Evolutionary conservation across 1,139 yeast species (phyloP).

Genomic region (Kazachstania sp.): DNA sequence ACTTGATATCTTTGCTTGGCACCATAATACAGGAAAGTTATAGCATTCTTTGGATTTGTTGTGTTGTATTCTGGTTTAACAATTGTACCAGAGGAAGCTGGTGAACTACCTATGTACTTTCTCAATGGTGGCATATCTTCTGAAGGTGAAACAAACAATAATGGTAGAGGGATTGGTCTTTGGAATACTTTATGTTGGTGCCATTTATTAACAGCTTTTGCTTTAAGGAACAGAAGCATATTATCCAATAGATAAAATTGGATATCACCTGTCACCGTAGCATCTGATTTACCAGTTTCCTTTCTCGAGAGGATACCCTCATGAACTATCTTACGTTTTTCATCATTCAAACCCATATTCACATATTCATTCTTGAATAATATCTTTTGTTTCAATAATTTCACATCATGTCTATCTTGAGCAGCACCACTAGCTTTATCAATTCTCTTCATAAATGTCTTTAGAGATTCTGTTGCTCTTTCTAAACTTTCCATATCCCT

Average conservation of each 20-base stretch:
- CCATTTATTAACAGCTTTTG: conserved; percentile 78
- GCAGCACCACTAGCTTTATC: conserved; percentile 91
- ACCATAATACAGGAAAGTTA: conserved; percentile 42
- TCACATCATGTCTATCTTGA: conserved; percentile 83
- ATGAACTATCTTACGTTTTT: conserved; percentile 55
- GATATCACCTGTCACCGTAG: conserved; percentile 43
- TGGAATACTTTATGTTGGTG: conserved; percentile 89
- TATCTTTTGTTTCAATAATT: conserved; percentile 72
- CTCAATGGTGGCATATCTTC: conserved; percentile 66
- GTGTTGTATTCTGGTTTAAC: conserved; percentile 26
- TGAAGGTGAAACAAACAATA: conserved; percentile 65
- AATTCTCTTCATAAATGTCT: conserved; percentile 67
- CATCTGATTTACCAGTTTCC: conserved; percentile 28
- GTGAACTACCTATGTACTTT: conserved; percentile 33
- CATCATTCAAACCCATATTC: conserved; percentile 75
- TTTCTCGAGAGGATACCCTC: conserved; percentile 32
- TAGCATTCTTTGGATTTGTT: conserved; percentile 28
- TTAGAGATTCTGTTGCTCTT: conserved; percentile 68
- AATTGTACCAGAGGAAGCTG: conserved; percentile 37
- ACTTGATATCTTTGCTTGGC: conserved; percentile 62
- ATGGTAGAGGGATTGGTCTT: conserved; percentile 84
- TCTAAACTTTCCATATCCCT: conserved; percentile 66
- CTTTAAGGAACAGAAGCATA: conserved; percentile 75
- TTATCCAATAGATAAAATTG: conserved; percentile 82
- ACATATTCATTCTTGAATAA: conserved; percentile 80